A percentile compares a stretch with the other conserved stretches of the same genome.
Evolutionary conservation across 768 basidiomycete species (phyloP).

Genomic region (Lactarius trivialis): DNA sequence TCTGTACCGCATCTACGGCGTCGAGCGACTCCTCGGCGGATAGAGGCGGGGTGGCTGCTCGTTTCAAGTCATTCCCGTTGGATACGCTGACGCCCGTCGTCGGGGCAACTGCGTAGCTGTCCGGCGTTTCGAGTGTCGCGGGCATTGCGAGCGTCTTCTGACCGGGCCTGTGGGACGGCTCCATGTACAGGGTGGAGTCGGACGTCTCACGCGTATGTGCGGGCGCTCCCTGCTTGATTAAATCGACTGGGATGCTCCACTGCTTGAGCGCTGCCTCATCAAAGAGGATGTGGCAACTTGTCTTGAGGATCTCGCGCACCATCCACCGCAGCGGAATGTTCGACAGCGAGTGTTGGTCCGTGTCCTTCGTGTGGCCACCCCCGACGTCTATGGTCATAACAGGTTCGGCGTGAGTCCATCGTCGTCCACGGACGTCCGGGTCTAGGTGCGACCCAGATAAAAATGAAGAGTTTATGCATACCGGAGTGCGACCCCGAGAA

Average conservation of each 20-base stretch:
- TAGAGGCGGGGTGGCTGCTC: not conserved
- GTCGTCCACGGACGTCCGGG: not conserved
- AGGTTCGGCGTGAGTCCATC: not conserved
- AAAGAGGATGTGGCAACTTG: slow-evolving; percentile 10
- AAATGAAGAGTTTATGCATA: not conserved
- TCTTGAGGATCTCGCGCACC: slow-evolving; percentile 19
- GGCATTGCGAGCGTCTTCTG: not conserved
- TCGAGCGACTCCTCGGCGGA: not conserved
- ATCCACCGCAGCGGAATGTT: slow-evolving; percentile 22
- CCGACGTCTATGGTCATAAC: slow-evolving; percentile 12
- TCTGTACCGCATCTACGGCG: slow-evolving; percentile 36
- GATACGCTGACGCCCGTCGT: too few relatives aligned
- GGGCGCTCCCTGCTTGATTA: not conserved
- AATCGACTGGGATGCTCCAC: slow-evolving; percentile 12
- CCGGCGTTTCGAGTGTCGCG: not conserved
- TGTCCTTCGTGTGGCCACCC: slow-evolving; percentile 13
- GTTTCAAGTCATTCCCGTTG: not conserved
- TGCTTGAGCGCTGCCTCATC: slow-evolving; percentile 10
- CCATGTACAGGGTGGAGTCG: not conserved
- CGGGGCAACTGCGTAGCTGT: too few relatives aligned
- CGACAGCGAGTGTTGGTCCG: slow-evolving; percentile 9
- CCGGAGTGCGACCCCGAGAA: slow-evolving; percentile 20
- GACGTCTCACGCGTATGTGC: not conserved
- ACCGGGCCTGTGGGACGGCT: not conserved
- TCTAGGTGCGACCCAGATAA: not conserved